These are phyloP conservation scores for Globisporangium heterothallicum DNA, from an alignment of 352 stramenopile species.

Conservation along the genomic window DNA sequence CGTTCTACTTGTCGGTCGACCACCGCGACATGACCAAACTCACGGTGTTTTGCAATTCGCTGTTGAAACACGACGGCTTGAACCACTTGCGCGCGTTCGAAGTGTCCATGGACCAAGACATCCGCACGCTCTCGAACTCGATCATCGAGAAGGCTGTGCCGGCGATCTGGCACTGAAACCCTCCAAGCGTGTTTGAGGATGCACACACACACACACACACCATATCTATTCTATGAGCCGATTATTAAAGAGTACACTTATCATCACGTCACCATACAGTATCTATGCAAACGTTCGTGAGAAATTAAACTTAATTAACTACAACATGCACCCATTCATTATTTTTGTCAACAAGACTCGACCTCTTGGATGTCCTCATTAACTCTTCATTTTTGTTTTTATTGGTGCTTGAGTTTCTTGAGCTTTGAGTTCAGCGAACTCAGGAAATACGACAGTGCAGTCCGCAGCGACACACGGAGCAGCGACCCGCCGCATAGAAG, in stretches of 20 bases:
- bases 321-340: too few relatives aligned
- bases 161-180: conserved; percentile 78
- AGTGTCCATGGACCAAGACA: conserved; percentile 37
- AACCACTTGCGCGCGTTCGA: conserved; percentile 64
- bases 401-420: conserved; percentile 1
- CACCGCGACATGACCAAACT: conserved; percentile 78
- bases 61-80: conserved; percentile 66
- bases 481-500: conserved; percentile 37
- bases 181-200: too few relatives aligned
- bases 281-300: too few relatives aligned
- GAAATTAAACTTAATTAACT: too few relatives aligned
- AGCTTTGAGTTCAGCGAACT: conserved; percentile 15
- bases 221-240: background rate
- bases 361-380: background rate
- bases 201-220: background rate
- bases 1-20: conserved; percentile 60
- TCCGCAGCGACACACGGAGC: conserved; percentile 30
- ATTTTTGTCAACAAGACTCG: too few relatives aligned
- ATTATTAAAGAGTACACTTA: conserved; percentile 16
- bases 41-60: conserved; percentile 78
- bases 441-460: conserved; percentile 26
- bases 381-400: background rate
- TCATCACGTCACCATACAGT: too few relatives aligned
- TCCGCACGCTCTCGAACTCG: conserved; percentile 51
- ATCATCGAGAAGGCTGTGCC: conserved; percentile 83